Percentiles rank a stretch among this genome's conserved stretches.
phyloP scores from a whole-genome alignment of 2,329 filamentous ascomycete genomes.

The Diaporthe sp. region DNA sequence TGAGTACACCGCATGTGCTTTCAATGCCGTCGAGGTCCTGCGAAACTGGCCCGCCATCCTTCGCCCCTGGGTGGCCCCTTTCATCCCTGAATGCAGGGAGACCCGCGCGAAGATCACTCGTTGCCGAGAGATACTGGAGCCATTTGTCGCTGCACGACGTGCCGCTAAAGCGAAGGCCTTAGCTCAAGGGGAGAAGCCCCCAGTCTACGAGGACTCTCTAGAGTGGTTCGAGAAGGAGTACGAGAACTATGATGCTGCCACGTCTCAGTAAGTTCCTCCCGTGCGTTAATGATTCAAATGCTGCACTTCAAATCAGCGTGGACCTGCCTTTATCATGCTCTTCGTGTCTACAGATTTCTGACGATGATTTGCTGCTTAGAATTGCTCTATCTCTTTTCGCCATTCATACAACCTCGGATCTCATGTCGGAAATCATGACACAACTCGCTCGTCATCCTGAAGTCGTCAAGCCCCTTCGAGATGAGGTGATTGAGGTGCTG shows the following conservation, averaged over 20 bases:
- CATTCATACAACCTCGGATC: slow-evolving; percentile 57
- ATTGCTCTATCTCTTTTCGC: slow-evolving; percentile 52
- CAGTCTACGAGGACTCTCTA: slow-evolving; percentile 21
- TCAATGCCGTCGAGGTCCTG: slow-evolving; percentile 53
- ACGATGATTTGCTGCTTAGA: not conserved
- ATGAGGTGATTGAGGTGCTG: slow-evolving; percentile 55
- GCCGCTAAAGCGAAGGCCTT: slow-evolving; percentile 49
- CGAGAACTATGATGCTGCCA: slow-evolving; percentile 50
- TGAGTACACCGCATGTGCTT: slow-evolving; percentile 54
- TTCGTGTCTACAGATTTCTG: too few relatives aligned
- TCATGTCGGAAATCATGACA: slow-evolving; percentile 51
- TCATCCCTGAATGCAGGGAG: slow-evolving; percentile 54
- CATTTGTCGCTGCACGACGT: slow-evolving; percentile 49
- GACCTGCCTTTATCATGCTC: too few relatives aligned
- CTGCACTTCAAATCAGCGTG: too few relatives aligned
- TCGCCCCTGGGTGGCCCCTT: slow-evolving; percentile 57
- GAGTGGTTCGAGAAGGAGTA: slow-evolving; percentile 57
- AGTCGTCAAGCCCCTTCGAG: slow-evolving; percentile 53
- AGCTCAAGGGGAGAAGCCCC: slow-evolving; percentile 12
- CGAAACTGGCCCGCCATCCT: slow-evolving; percentile 55
- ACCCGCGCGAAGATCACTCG: slow-evolving; percentile 52
- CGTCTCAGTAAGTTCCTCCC: slow-evolving; percentile 43
- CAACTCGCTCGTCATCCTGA: slow-evolving; percentile 56
- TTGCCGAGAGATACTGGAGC: slow-evolving; percentile 51
- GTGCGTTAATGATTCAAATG: too few relatives aligned